Evolutionary conservation across 23 red algal genomes (phyloP).

Genomic region (Chondrus crispus): DNA sequence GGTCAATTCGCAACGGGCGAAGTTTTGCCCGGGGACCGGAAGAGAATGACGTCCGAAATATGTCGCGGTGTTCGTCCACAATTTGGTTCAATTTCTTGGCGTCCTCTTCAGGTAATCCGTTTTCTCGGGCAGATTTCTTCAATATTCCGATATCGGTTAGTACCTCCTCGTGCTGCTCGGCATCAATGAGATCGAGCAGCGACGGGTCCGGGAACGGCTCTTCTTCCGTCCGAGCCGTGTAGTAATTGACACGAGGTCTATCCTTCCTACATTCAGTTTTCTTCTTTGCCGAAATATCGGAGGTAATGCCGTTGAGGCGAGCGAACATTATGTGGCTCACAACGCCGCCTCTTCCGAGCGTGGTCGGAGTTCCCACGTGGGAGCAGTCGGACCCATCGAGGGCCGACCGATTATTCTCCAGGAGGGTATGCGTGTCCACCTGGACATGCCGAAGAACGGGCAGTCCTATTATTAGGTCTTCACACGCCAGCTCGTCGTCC

Average conservation of each 20-base stretch:
- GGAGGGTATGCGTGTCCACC: constrained; percentile 30
- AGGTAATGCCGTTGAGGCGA: background rate
- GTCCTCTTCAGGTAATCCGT: background rate
- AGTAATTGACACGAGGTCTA: background rate
- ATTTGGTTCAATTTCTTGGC: background rate
- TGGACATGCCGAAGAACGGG: constrained; percentile 8
- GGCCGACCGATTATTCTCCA: background rate
- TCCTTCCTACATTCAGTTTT: no score
- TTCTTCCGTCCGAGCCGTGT: background rate
- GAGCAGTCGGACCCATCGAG: constrained; percentile 20
- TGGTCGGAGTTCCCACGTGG: background rate
- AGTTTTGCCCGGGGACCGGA: background rate
- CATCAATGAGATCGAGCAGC: constrained; percentile 10
- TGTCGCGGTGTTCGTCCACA: background rate
- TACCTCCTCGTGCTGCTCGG: background rate
- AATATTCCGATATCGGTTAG: background rate
- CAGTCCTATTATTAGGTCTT: constrained; percentile 7
- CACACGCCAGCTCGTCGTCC: constrained; percentile 12
- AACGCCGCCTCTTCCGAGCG: background rate
- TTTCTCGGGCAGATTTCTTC: background rate
- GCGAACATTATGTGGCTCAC: background rate
- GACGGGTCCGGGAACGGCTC: constrained; percentile 39
- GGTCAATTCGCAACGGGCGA: background rate
- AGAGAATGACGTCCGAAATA: background rate
- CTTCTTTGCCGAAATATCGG: no score